A percentile compares a stretch with the other conserved stretches of the same genome.
phyloP scores from a whole-genome alignment of 2,329 filamentous ascomycete species.

The Mycosphaerella arachidis region DNA sequence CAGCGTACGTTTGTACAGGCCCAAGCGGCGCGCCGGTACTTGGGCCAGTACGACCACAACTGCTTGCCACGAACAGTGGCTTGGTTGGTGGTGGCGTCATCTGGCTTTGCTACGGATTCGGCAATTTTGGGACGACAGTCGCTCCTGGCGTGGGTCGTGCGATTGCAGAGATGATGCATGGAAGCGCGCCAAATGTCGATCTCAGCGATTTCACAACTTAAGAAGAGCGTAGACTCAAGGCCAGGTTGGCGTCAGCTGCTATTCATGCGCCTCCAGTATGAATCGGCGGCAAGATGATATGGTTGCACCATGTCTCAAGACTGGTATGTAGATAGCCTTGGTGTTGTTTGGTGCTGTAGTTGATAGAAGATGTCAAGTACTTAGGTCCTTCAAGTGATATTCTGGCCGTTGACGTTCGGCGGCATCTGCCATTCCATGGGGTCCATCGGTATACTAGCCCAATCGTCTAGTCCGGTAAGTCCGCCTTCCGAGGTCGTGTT shows the following conservation, averaged over 20 bases:
- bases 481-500: conserved; percentile 18
- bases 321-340: neutral
- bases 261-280: too few relatives aligned
- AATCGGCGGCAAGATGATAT: too few relatives aligned
- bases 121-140: conserved; percentile 20
- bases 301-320: neutral
- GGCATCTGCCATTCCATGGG: conserved; percentile 14
- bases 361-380: neutral
- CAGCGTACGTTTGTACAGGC: conserved; percentile 10
- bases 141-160: conserved; percentile 15
- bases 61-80: neutral
- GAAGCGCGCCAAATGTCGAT: neutral
- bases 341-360: neutral
- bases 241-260: neutral
- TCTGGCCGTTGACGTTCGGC: neutral
- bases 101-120: conserved; percentile 24
- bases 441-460: conserved; percentile 17
- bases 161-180: neutral
- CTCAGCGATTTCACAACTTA: neutral
- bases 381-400: neutral
- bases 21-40: conserved; percentile 14
- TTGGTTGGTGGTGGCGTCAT: conserved; percentile 3
- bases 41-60: conserved; percentile 7
- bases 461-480: conserved; percentile 25
- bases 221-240: neutral